Percentiles rank a stretch among this genome's conserved stretches.
These are phyloP conservation scores for Boletus rubropictus DNA, from an alignment of 768 basidiomycete genomes.

Conservation along the genomic window DNA sequence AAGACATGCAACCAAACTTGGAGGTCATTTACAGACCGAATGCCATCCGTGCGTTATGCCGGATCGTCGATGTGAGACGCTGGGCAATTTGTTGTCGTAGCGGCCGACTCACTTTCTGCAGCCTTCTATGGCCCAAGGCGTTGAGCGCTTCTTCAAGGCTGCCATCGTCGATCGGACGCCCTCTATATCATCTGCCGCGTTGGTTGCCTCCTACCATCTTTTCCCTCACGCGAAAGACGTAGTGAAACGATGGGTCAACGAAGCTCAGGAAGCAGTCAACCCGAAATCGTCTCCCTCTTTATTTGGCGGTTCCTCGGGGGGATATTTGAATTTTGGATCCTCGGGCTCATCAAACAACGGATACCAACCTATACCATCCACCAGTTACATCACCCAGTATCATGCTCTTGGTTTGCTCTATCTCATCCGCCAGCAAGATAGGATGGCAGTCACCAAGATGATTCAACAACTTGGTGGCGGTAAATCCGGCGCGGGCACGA, in stretches of 20 bases:
- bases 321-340: constrained; percentile 70
- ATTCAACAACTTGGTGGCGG: constrained; percentile 94
- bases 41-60: constrained; percentile 90
- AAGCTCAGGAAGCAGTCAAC: constrained; percentile 93
- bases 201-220: constrained; percentile 96
- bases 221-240: constrained; percentile 92
- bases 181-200: constrained; percentile 90
- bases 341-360: constrained; percentile 48
- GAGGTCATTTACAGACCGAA: constrained; percentile 99
- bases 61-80: constrained; percentile 87
- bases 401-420: constrained; percentile 93
- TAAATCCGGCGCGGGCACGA: constrained; percentile 75
- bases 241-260: constrained; percentile 99
- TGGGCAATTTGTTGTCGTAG: constrained; percentile 33
- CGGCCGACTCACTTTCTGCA: constrained; percentile 28
- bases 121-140: constrained; percentile 99
- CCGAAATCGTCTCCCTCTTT: constrained; percentile 74
- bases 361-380: constrained; percentile 77
- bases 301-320: constrained; percentile 51
- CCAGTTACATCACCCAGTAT: constrained; percentile 94
- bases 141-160: constrained; percentile 98
- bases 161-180: constrained; percentile 97
- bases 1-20: constrained; percentile 98
- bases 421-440: constrained; percentile 91
- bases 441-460: constrained; percentile 99